phyloP scores from a whole-genome alignment of 306 rosid genomes.

The Adenanthera pavonina region DNA sequence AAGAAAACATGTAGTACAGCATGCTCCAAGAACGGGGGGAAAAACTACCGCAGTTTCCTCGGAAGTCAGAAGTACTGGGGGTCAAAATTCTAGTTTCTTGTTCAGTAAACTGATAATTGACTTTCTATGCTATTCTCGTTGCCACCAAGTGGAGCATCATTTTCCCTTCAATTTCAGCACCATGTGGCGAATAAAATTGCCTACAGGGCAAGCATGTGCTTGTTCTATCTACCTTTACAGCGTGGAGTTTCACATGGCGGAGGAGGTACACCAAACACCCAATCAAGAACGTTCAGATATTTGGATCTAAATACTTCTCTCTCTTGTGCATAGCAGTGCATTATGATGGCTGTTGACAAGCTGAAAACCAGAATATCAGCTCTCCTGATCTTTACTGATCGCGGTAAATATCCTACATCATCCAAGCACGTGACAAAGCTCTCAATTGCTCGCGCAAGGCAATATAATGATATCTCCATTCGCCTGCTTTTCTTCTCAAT shows the following conservation, averaged over 20 bases:
- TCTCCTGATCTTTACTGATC: conserved; percentile 69
- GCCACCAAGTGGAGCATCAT: not conserved
- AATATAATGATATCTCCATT: conserved; percentile 90
- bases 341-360: conserved; percentile 93
- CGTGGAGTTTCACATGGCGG: conserved; percentile 83
- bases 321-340: conserved; percentile 95
- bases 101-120: not conserved
- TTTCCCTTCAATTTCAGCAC: not conserved
- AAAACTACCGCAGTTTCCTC: not conserved
- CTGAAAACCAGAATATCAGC: conserved; percentile 86
- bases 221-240: conserved; percentile 48
- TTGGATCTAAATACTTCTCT: conserved; percentile 95
- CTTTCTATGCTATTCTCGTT: not conserved
- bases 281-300: conserved; percentile 89
- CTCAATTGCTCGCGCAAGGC: conserved; percentile 88
- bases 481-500: conserved; percentile 69
- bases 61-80: not conserved
- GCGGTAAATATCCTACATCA: conserved; percentile 73
- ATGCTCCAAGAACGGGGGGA: not conserved
- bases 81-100: not conserved
- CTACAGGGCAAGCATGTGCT: not conserved
- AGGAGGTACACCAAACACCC: conserved; percentile 98
- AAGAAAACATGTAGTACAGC: not conserved
- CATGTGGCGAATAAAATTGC: conserved; percentile 9
- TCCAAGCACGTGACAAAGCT: conserved; percentile 91